Percentiles rank a stretch among this genome's conserved stretches.
phyloP scores from a whole-genome alignment of 192 early-diverging fungal genomes.

The Kappamyces sp. region DNA sequence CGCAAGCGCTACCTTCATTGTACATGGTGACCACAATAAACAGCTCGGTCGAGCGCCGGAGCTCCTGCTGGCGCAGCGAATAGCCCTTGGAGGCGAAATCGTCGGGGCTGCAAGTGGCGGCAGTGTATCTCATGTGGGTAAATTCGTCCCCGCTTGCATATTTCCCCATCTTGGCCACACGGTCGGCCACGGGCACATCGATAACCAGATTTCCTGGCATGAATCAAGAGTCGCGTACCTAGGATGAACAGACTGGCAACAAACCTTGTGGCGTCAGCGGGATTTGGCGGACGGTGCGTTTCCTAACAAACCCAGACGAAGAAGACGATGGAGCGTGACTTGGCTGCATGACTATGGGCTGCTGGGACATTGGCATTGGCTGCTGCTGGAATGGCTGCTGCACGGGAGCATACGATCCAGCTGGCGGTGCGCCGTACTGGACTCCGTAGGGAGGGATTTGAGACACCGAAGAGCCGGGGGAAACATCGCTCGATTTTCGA shows the following conservation, averaged over 20 bases:
- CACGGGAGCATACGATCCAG: too few species aligned
- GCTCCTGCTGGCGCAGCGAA: conserved; percentile 59
- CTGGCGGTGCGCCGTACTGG: too few species aligned
- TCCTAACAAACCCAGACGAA: conserved; percentile 5
- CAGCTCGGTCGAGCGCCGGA: conserved; percentile 61
- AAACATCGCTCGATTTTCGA: too few species aligned
- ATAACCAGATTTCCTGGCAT: conserved; percentile 30
- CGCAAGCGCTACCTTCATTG: conserved; percentile 32
- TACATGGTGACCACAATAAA: conserved; percentile 84
- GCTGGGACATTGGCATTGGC: too few species aligned
- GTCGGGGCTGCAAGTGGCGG: conserved; percentile 55
- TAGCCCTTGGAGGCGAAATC: conserved; percentile 66
- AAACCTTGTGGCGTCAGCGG: conserved; percentile 38
- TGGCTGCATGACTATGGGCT: too few species aligned
- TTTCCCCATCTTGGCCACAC: conserved; percentile 22
- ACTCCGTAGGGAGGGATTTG: too few species aligned
- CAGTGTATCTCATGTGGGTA: conserved; percentile 71
- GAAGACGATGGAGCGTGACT: too few species aligned
- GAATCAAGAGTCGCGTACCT: too few species aligned
- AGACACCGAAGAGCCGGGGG: too few species aligned
- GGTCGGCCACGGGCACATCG: conserved; percentile 21
- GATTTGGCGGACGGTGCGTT: conserved; percentile 36
- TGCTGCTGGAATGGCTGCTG: too few species aligned
- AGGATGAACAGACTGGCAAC: neutral
- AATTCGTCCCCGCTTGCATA: conserved; percentile 68